These are phyloP conservation scores for Closterium sp. DNA, from an alignment of 139 green algal species.

Conservation along the genomic window DNA sequence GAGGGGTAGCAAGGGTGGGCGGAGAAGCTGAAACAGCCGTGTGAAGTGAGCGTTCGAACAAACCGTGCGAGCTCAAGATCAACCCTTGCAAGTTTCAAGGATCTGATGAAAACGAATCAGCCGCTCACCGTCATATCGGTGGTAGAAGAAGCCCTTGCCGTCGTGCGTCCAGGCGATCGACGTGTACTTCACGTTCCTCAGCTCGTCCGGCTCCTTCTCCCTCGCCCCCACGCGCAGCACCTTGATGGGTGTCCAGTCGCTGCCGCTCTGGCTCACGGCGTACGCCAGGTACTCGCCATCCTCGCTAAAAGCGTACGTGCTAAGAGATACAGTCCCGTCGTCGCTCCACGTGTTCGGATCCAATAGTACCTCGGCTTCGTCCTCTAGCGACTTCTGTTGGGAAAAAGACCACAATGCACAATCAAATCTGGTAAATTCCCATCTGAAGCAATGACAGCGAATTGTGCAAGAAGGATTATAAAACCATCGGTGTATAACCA, in stretches of 20 bases:
- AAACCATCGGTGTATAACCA: neutral
- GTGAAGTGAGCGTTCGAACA: neutral
- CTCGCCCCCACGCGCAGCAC: slow-evolving; percentile 39
- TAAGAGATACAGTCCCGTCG: slow-evolving; percentile 73
- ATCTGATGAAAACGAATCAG: neutral
- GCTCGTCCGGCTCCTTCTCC: slow-evolving; percentile 66
- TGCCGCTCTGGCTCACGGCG: slow-evolving; percentile 67
- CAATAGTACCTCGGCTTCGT: slow-evolving; percentile 66
- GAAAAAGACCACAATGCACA: neutral
- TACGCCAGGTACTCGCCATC: slow-evolving; percentile 74
- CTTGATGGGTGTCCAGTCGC: slow-evolving; percentile 42
- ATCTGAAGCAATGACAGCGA: neutral
- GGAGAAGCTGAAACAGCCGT: too few relatives aligned
- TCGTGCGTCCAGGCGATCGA: slow-evolving; percentile 84
- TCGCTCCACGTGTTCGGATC: slow-evolving; percentile 83
- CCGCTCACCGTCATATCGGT: slow-evolving; percentile 56
- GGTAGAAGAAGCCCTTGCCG: slow-evolving; percentile 91
- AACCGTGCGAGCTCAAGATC: neutral
- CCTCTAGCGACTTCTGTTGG: slow-evolving; percentile 38
- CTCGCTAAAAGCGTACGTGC: slow-evolving; percentile 66
- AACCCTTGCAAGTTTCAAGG: neutral
- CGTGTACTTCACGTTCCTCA: slow-evolving; percentile 81
- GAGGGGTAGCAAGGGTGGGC: neutral
- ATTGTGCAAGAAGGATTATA: neutral
- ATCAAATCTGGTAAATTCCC: neutral